Evolutionary conservation across 2,329 filamentous ascomycete genomes (phyloP), one percentile per base, ranked within the genome.

Genomic region (Monilinia fructicola): DNA sequence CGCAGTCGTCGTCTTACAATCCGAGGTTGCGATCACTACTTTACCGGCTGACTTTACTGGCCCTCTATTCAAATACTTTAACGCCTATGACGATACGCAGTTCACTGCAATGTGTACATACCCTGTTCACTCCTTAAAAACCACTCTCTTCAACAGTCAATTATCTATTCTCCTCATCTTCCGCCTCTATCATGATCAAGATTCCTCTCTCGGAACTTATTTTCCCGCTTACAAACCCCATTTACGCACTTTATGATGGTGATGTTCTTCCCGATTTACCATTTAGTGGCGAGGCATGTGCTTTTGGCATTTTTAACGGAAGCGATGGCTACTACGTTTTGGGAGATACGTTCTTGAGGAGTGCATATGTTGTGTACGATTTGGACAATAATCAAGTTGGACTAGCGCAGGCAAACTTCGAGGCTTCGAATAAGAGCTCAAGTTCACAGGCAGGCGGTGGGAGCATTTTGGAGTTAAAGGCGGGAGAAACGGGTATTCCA

Each of bases 11-110:
- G 79, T 87, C 54, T 81, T 90, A 31, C 87, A 90, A 77, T 87
- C 85, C 14, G 90, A 90, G 58, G 88, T 85, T 69, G 88, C 85
- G 50, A 77, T 90, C 61, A 88, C 84, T 75, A 86, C 87, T 69
- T 80, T 92, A 1, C 89, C 89, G 1, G 76, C 83, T 62, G 71
- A 77, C 35, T 77, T 90, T 1, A 67, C 69, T 80, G 83, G 68
- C 68, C 76, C 44, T 69, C 75, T 68, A 76, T 87, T 64, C 42
- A 23, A 54, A 75, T 76, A 73, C 54, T 72, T 69, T 68, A 77
- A 72, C 66, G 79, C 81, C 46, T 80, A 83, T 55, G 77, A 72
- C n/a, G 71, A 72, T 28, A 67, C 63, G 3, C 23, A 59, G 1
- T n/a, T 55, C 1, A 67, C 52, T 7, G 71, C 5, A 42, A 68